Evolutionary conservation across 768 basidiomycete genomes (phyloP).

Genomic region (Lactifluus rugatus): DNA sequence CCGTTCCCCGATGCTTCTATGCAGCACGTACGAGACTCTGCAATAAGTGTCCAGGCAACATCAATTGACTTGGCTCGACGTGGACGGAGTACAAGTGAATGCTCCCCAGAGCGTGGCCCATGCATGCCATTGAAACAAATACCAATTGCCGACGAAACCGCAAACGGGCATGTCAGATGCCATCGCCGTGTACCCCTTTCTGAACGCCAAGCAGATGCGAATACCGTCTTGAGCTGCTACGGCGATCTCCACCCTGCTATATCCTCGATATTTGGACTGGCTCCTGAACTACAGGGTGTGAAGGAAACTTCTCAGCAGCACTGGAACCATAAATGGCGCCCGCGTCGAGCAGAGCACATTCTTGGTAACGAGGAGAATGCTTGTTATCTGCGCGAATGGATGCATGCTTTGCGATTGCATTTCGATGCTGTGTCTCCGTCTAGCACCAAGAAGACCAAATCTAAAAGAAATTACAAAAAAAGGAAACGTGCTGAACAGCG

Average conservation of each 20-base stretch:
- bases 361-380: conserved; percentile 70
- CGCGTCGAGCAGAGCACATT: conserved; percentile 61
- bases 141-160: background rate
- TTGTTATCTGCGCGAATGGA: conserved; percentile 67
- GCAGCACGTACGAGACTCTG: conserved; percentile 15
- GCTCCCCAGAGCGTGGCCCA: background rate
- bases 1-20: conserved; percentile 12
- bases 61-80: background rate
- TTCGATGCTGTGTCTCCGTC: conserved; percentile 24
- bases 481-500: conserved; percentile 11
- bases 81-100: background rate
- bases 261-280: conserved; percentile 6
- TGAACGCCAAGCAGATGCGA: background rate
- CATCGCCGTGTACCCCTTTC: background rate
- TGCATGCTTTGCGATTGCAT: conserved; percentile 59
- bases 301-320: conserved; percentile 30
- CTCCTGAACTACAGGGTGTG: background rate
- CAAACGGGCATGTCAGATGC: background rate
- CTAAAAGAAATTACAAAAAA: conserved; percentile 5
- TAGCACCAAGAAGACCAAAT: conserved; percentile 3
- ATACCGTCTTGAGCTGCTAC: background rate
- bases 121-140: background rate
- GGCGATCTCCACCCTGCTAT: conserved; percentile 11
- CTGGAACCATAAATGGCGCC: conserved; percentile 73
- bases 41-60: background rate